These are phyloP conservation scores for Collariella sp. DNA, from an alignment of 495 filamentous ascomycete species.

Conservation along the genomic window DNA sequence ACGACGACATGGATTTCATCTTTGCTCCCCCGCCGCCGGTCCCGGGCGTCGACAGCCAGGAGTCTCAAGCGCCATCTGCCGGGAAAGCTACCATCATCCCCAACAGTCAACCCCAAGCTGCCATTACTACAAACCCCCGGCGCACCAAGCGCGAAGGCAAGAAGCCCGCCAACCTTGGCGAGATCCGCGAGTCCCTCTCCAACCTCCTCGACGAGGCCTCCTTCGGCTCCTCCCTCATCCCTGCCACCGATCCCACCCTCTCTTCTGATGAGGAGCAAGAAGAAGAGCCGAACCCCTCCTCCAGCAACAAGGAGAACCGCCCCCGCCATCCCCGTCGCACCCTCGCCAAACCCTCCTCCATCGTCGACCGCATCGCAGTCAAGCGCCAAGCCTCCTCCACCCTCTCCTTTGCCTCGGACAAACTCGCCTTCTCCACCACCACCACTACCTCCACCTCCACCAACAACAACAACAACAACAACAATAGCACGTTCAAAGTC, in stretches of 20 bases:
- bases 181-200: slow-evolving; percentile 71
- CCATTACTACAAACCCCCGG: slow-evolving; percentile 43
- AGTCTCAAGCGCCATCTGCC: slow-evolving; percentile 31
- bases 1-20: slow-evolving; percentile 73
- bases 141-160: slow-evolving; percentile 46
- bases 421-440: slow-evolving; percentile 54
- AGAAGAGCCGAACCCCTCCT: slow-evolving; percentile 3
- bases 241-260: slow-evolving; percentile 36
- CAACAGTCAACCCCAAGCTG: slow-evolving; percentile 36
- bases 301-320: slow-evolving; percentile 36
- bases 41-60: slow-evolving; percentile 18
- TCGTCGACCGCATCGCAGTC: slow-evolving; percentile 77
- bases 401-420: slow-evolving; percentile 32
- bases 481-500: slow-evolving; percentile 55
- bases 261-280: slow-evolving; percentile 37
- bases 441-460: slow-evolving; percentile 5
- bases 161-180: slow-evolving; percentile 60
- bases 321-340: slow-evolving; percentile 35
- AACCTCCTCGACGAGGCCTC: slow-evolving; percentile 67
- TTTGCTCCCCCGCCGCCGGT: slow-evolving; percentile 40
- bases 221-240: slow-evolving; percentile 32
- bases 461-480: slow-evolving; percentile 19
- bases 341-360: slow-evolving; percentile 44
- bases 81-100: slow-evolving; percentile 29
- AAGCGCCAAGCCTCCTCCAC: slow-evolving; percentile 50